Evolutionary conservation across 805 yeast genomes (phyloP).

Genomic region (Myxozyma melibiosi): DNA sequence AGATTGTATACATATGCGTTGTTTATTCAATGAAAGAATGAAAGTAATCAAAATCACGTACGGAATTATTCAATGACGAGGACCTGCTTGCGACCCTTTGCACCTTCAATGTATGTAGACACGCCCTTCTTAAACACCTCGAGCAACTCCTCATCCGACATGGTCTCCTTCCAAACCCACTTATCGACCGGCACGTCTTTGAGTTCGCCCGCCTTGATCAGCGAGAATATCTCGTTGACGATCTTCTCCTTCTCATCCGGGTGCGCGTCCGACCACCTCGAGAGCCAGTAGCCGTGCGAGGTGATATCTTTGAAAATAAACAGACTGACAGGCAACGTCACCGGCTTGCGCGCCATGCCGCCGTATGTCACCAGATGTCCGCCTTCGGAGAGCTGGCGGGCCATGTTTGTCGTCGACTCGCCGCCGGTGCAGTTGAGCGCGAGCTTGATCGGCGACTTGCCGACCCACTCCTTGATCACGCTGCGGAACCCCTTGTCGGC

Average conservation of each 20-base stretch:
- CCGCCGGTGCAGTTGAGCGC: slow-evolving; percentile 97
- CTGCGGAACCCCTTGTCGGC: slow-evolving; percentile 66
- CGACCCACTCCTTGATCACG: slow-evolving; percentile 51
- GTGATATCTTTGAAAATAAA: slow-evolving; percentile 88
- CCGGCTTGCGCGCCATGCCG: slow-evolving; percentile 96
- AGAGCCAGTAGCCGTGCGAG: slow-evolving; percentile 91
- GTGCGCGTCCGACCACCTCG: slow-evolving; percentile 60
- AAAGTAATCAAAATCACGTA: background rate
- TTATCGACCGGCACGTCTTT: slow-evolving; percentile 51
- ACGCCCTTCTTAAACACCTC: slow-evolving; percentile 51
- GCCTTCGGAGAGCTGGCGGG: slow-evolving; percentile 73
- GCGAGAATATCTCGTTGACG: slow-evolving; percentile 56
- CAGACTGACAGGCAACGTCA: slow-evolving; percentile 82
- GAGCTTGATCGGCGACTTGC: slow-evolving; percentile 58
- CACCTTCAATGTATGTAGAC: slow-evolving; percentile 45
- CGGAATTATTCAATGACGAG: slow-evolving; percentile 38
- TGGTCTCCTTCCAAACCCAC: slow-evolving; percentile 44
- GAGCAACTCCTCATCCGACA: slow-evolving; percentile 49
- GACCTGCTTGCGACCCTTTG: slow-evolving; percentile 47
- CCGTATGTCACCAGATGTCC: slow-evolving; percentile 91
- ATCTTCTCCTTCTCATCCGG: slow-evolving; percentile 63
- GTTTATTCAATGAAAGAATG: background rate
- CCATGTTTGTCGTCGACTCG: slow-evolving; percentile 73
- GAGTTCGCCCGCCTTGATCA: slow-evolving; percentile 62
- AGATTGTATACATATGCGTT: background rate